Evolutionary conservation across 2,329 filamentous ascomycete genomes (phyloP).

Genomic region (Botryotinia globosa): DNA sequence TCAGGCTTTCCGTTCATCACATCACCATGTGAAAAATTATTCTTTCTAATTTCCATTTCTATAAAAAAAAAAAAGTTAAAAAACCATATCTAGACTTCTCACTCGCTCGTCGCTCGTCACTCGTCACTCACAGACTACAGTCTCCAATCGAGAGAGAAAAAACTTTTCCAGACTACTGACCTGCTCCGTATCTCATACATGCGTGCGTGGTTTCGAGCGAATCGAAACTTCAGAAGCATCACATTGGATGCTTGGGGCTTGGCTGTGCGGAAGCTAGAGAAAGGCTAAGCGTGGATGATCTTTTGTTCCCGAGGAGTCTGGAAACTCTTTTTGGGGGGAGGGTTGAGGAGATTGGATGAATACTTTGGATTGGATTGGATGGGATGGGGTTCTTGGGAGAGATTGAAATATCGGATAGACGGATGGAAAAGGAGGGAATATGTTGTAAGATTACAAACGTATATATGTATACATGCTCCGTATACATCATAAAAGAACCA

Average conservation of each 20-base stretch:
- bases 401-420: not conserved
- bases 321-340: not conserved
- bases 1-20: not conserved
- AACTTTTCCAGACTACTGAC: not conserved
- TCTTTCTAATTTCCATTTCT: not conserved
- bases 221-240: not conserved
- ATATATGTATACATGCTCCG: not conserved
- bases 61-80: no score
- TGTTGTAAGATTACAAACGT: not conserved
- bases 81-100: not conserved
- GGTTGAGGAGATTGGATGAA: not conserved
- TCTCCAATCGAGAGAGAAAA: not conserved
- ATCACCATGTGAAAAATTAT: not conserved
- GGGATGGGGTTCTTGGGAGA: no score
- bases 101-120: not conserved
- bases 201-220: not conserved
- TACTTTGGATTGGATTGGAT: not conserved
- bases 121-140: no score
- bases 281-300: not conserved
- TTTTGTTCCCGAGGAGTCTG: conserved; percentile 4
- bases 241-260: not conserved
- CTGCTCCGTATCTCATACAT: not conserved
- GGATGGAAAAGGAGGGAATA: not conserved
- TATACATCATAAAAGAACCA: not conserved
- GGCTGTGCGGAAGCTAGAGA: not conserved